Percentiles rank a stretch among this genome's conserved stretches.
These are phyloP conservation scores for Larix kaempferi DNA, from an alignment of 75 land plant genomes.

Conservation along the genomic window DNA sequence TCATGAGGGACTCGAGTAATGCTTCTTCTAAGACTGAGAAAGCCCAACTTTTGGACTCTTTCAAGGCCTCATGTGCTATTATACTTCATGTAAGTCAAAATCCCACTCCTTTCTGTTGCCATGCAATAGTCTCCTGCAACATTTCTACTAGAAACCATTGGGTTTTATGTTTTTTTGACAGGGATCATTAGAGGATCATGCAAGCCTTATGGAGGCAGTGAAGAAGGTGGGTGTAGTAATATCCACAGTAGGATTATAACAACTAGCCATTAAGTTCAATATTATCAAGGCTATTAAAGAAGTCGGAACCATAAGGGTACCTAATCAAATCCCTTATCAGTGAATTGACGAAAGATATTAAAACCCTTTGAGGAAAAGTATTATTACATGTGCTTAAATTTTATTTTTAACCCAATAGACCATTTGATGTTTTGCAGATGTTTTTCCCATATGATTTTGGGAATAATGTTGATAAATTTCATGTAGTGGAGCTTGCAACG, in stretches of 20 bases:
- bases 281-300: constrained; percentile 48
- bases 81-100: constrained; percentile 34
- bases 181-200: constrained; percentile 58
- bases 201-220: constrained; percentile 34
- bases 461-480: constrained; percentile 20
- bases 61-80: constrained; percentile 40
- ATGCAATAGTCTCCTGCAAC: too few species aligned
- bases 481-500: constrained; percentile 10
- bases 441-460: constrained; percentile 61
- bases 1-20: constrained; percentile 37
- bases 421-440: too few species aligned
- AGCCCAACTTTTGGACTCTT: constrained; percentile 30
- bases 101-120: too few species aligned
- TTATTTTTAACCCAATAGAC: too few species aligned
- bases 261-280: constrained; percentile 29
- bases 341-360: too few species aligned
- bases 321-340: constrained; percentile 12
- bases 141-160: too few species aligned
- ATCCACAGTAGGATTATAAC: constrained; percentile 29
- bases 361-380: too few species aligned
- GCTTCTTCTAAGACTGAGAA: constrained; percentile 32
- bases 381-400: too few species aligned
- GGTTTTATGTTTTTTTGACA: background rate
- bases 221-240: constrained; percentile 49
- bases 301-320: constrained; percentile 29